A percentile compares a stretch with the other conserved stretches of the same genome.
These are phyloP conservation scores for Echites panduratus DNA, from an alignment of 257 asterid genomes.

Conservation along the genomic window DNA sequence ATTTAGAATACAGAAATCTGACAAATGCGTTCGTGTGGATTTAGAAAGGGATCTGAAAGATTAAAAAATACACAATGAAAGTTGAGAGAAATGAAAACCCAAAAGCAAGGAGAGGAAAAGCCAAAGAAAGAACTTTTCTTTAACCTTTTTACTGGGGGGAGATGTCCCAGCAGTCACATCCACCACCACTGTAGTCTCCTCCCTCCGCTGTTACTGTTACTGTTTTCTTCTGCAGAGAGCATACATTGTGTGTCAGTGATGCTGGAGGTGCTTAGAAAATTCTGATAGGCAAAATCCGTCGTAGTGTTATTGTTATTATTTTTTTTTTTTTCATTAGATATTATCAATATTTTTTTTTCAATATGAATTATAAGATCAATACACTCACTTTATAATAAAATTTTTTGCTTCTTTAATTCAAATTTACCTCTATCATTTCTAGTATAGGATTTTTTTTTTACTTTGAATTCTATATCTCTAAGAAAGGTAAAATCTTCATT, in stretches of 20 bases:
- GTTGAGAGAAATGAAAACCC: not conserved
- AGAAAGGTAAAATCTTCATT: too few relatives aligned
- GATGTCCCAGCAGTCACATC: too few relatives aligned
- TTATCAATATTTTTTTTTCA: too few relatives aligned
- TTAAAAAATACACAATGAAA: not conserved
- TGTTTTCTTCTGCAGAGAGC: not conserved
- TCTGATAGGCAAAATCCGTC: too few relatives aligned
- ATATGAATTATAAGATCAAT: too few relatives aligned
- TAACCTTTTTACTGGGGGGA: not conserved
- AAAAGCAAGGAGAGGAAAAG: not conserved
- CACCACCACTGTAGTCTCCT: not conserved
- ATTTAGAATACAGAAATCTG: not conserved
- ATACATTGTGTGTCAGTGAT: not conserved
- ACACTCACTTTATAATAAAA: too few relatives aligned
- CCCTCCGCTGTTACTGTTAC: not conserved
- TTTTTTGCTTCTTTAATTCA: too few relatives aligned
- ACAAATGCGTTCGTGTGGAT: slow-evolving; percentile 8
- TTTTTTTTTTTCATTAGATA: too few relatives aligned
- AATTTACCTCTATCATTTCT: not conserved
- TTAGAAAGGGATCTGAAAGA: slow-evolving; percentile 1
- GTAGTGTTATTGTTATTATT: too few relatives aligned
- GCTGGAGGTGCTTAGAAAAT: not conserved
- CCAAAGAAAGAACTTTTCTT: not conserved
- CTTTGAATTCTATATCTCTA: too few relatives aligned
- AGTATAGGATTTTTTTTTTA: too few relatives aligned